These are phyloP conservation scores for Barnettozyma hawaiiensis DNA, from an alignment of 1,139 yeast species.

Conservation along the genomic window DNA sequence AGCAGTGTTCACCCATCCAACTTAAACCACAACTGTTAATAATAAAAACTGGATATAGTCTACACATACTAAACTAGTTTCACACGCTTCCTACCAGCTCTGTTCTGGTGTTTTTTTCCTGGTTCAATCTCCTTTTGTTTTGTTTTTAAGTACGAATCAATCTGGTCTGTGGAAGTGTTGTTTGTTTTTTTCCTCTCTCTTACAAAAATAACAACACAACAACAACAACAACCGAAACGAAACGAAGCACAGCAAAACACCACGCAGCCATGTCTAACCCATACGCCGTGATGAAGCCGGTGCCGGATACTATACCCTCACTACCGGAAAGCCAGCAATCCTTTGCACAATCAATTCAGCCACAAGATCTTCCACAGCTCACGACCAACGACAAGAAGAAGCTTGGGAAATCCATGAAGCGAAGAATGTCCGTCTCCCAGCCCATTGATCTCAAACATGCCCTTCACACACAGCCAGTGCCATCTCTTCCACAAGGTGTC, in stretches of 20 bases:
- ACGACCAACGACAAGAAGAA: constrained; percentile 33
- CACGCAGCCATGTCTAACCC: constrained; percentile 12
- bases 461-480: constrained; percentile 25
- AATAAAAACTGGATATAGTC: no score
- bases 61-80: no score
- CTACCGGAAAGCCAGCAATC: neutral
- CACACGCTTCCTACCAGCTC: no score
- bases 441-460: constrained; percentile 21
- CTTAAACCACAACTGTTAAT: no score
- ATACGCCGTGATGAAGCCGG: constrained; percentile 13
- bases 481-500: constrained; percentile 35
- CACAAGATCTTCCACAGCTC: constrained; percentile 26
- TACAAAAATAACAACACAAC: neutral
- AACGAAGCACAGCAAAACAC: neutral
- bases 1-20: neutral
- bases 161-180: no score
- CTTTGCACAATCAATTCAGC: neutral
- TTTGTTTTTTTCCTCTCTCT: no score
- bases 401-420: constrained; percentile 36
- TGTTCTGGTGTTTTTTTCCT: no score
- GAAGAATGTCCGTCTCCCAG: constrained; percentile 35
- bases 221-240: neutral
- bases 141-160: no score
- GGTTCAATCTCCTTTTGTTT: no score
- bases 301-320: neutral